phyloP scores from a whole-genome alignment of 1,284 basidiomycete genomes.

The Cryptococcus amylolentus region DNA sequence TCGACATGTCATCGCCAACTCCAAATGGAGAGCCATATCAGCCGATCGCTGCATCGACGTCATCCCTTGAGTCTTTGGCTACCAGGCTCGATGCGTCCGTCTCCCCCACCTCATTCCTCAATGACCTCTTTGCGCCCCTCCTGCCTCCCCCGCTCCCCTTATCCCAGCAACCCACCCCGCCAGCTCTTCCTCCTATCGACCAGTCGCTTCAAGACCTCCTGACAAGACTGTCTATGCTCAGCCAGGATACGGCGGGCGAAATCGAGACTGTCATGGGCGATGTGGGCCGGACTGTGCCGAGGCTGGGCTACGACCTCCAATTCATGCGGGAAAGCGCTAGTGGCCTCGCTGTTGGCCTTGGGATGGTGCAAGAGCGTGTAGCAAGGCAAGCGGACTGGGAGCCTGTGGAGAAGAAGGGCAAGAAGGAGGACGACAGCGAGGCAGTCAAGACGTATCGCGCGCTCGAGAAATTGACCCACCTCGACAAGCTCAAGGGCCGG shows the following conservation, averaged over 20 bases:
- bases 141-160: conserved; percentile 19
- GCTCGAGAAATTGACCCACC: conserved; percentile 67
- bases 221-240: conserved; percentile 71
- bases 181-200: conserved; percentile 66
- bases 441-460: conserved; percentile 29
- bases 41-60: conserved; percentile 18
- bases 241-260: conserved; percentile 76
- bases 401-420: neutral
- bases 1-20: neutral
- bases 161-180: conserved; percentile 14
- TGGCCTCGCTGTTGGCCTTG: conserved; percentile 63
- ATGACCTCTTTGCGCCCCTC: conserved; percentile 35
- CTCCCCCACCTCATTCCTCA: conserved; percentile 46
- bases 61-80: conserved; percentile 34
- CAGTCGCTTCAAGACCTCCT: conserved; percentile 68
- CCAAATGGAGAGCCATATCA: neutral
- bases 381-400: conserved; percentile 32
- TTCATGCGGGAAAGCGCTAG: conserved; percentile 88
- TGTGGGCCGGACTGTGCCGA: conserved; percentile 78
- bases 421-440: conserved; percentile 16
- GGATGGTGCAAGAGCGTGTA: conserved; percentile 56
- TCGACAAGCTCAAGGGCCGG: conserved; percentile 75
- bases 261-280: conserved; percentile 85
- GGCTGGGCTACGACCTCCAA: conserved; percentile 86
- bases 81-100: conserved; percentile 32